phyloP scores from a whole-genome alignment of 495 filamentous ascomycete genomes.

The Hypoxylon fuscum region DNA sequence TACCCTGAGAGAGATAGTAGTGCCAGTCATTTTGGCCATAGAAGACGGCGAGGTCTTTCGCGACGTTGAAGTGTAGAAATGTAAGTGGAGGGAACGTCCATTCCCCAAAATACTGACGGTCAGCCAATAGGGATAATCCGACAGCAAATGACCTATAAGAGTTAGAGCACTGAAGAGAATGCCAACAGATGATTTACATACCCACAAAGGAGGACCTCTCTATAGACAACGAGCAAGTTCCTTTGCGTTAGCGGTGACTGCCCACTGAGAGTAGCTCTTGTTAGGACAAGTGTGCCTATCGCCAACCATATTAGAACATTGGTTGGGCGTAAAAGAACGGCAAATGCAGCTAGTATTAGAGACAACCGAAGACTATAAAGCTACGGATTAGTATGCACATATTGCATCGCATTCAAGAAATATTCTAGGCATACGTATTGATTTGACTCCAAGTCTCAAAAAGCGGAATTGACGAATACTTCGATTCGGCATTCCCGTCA shows the following conservation, averaged over 20 bases:
- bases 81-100: slow-evolving; percentile 92
- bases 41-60: slow-evolving; percentile 84
- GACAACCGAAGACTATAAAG: slow-evolving; percentile 68
- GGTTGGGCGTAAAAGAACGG: slow-evolving; percentile 89
- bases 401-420: background rate
- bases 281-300: slow-evolving; percentile 55
- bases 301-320: slow-evolving; percentile 86
- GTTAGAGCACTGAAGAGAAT: slow-evolving; percentile 43
- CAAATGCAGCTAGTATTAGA: slow-evolving; percentile 78
- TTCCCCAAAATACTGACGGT: slow-evolving; percentile 82
- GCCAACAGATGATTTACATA: slow-evolving; percentile 33
- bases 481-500: slow-evolving; percentile 41
- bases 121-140: slow-evolving; percentile 69
- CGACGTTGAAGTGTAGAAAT: slow-evolving; percentile 93
- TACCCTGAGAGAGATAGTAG: slow-evolving; percentile 91
- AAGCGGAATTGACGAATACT: slow-evolving; percentile 28
- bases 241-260: slow-evolving; percentile 50
- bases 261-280: slow-evolving; percentile 51
- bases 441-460: slow-evolving; percentile 41
- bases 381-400: slow-evolving; percentile 11
- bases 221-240: slow-evolving; percentile 63
- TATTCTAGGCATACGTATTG: slow-evolving; percentile 40
- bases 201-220: slow-evolving; percentile 75
- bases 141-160: slow-evolving; percentile 58
- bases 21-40: slow-evolving; percentile 93